Conservation (phyloP, 306 rosid genomes). For the Trifolium pratense region DNA sequence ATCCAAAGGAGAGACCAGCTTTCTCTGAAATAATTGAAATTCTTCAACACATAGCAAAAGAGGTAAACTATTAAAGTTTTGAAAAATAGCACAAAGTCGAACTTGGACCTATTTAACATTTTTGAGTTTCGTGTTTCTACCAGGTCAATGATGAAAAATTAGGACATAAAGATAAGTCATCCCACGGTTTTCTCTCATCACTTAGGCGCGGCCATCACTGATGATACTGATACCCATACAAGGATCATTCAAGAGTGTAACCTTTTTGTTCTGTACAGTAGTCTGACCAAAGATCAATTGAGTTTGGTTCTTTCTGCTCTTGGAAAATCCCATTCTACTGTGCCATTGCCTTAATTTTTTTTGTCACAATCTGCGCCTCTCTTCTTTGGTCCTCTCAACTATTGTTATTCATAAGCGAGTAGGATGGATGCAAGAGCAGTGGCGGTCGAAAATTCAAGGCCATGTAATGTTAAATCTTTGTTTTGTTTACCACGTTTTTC, state of each 20-base stretch:
- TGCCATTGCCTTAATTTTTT: constrained; percentile 38
- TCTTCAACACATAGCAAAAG: constrained; percentile 71
- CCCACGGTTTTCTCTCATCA: constrained; percentile 72
- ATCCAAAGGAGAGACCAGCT: constrained; percentile 74
- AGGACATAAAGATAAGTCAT: constrained; percentile 59
- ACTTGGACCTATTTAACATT: constrained; percentile 18
- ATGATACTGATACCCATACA: constrained; percentile 37
- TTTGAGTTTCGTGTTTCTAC: constrained; percentile 37
- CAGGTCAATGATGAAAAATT: constrained; percentile 61
- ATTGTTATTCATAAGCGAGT: constrained; percentile 40
- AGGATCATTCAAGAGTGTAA: constrained; percentile 35
- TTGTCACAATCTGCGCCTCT: constrained; percentile 21
- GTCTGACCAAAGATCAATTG: constrained; percentile 45
- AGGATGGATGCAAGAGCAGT: constrained; percentile 42
- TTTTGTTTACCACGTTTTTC: constrained; percentile 12
- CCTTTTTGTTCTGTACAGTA: constrained; percentile 54
- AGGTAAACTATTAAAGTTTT: constrained; percentile 53
- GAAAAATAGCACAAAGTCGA: not conserved
- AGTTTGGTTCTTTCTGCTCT: constrained; percentile 42
- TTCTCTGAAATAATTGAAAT: constrained; percentile 76
- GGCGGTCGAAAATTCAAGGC: constrained; percentile 31
- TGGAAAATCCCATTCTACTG: constrained; percentile 36
- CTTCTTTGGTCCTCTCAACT: constrained; percentile 32
- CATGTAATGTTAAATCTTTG: constrained; percentile 33
- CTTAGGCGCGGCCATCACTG: constrained; percentile 62